Percentiles rank a stretch among this genome's conserved stretches.
These are phyloP conservation scores for Syzygium jambos DNA, from an alignment of 345 rosid species.

Conservation along the genomic window DNA sequence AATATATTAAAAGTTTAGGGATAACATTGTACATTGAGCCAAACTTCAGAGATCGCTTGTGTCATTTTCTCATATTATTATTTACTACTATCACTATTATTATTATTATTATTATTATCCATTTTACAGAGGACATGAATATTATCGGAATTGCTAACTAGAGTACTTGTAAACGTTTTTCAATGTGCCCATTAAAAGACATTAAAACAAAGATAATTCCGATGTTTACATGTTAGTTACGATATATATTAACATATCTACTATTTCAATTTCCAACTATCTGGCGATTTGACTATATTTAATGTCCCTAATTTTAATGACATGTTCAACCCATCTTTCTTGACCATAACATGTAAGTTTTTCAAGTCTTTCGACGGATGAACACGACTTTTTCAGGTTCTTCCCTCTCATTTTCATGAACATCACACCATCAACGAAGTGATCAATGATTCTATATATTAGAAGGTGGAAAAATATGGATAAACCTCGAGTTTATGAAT, in stretches of 20 bases:
- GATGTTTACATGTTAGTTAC: not conserved
- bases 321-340: not conserved
- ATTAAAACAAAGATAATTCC: not conserved
- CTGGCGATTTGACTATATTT: not conserved
- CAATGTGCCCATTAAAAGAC: not conserved
- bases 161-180: not conserved
- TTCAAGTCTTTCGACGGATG: not conserved
- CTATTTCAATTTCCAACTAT: not conserved
- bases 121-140: not conserved
- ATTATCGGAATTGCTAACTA: not conserved
- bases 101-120: not conserved
- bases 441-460: not conserved
- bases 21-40: too few relatives aligned
- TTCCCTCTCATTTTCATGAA: not conserved
- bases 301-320: not conserved
- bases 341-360: not conserved
- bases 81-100: not conserved
- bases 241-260: not conserved
- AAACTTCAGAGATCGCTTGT: not conserved
- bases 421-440: not conserved
- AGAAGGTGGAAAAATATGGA: not conserved
- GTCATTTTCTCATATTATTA: not conserved
- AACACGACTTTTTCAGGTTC: not conserved
- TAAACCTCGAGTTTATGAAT: not conserved
- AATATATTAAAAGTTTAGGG: too few relatives aligned